phyloP scores from a whole-genome alignment of 2,329 filamentous ascomycete species.

The Phaeophleospora eucalypticola region DNA sequence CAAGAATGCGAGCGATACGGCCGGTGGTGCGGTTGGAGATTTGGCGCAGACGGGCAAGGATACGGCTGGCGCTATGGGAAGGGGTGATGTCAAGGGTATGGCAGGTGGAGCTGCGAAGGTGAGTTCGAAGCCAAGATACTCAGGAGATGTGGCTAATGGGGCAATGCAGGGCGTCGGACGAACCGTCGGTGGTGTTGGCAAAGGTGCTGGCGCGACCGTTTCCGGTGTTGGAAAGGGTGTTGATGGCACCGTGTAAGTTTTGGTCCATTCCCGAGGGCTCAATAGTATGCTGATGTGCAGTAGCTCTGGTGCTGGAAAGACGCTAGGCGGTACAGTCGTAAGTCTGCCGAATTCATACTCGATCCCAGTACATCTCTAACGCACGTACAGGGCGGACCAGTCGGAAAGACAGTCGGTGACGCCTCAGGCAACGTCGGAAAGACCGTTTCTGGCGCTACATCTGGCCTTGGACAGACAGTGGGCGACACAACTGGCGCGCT shows the following conservation, averaged over 20 bases:
- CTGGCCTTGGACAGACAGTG: conserved; percentile 41
- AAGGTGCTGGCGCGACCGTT: conserved; percentile 24
- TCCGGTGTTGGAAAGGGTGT: conserved; percentile 25
- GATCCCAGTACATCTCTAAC: background rate
- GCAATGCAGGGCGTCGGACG: conserved; percentile 14
- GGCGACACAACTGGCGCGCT: conserved; percentile 42
- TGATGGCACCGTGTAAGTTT: conserved; percentile 20
- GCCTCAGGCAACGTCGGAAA: conserved; percentile 40
- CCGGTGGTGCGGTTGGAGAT: conserved; percentile 25
- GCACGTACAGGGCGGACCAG: conserved; percentile 33
- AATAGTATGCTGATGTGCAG: conserved; percentile 5
- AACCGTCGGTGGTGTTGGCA: conserved; percentile 31
- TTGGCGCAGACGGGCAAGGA: conserved; percentile 27
- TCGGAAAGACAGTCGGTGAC: conserved; percentile 33
- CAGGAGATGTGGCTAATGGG: too few relatives aligned
- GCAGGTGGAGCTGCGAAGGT: conserved; percentile 21
- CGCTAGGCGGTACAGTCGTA: conserved; percentile 9
- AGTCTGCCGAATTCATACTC: conserved; percentile 2
- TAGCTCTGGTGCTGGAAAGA: conserved; percentile 10
- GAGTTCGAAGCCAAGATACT: too few relatives aligned
- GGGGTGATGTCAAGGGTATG: conserved; percentile 31
- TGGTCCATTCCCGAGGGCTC: background rate
- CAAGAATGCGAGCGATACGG: conserved; percentile 34
- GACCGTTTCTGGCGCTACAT: conserved; percentile 39
- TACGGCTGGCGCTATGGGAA: conserved; percentile 23